Evolutionary conservation across 257 asterid genomes (phyloP).

Genomic region (Thymus quinquecostatus): DNA sequence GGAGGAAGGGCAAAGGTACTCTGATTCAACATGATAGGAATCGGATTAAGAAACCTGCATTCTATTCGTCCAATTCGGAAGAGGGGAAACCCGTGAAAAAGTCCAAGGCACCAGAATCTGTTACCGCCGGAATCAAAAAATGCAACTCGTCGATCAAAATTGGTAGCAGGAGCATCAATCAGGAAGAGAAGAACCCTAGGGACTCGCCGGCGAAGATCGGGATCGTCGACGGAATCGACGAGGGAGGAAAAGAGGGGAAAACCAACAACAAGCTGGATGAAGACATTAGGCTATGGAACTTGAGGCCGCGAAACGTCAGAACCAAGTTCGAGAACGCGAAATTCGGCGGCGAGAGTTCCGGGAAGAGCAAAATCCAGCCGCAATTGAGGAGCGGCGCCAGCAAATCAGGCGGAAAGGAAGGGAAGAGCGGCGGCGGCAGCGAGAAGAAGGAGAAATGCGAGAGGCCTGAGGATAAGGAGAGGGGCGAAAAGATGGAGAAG

Average conservation of each 20-base stretch:
- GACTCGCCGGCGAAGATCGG: neutral
- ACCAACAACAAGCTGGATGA: constrained; percentile 29
- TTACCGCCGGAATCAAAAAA: constrained; percentile 18
- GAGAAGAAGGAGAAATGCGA: constrained; percentile 11
- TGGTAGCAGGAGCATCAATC: constrained; percentile 22
- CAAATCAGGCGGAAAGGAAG: constrained; percentile 15
- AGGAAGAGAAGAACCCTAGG: constrained; percentile 23
- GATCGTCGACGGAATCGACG: neutral
- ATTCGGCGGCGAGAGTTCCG: neutral
- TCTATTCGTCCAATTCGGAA: constrained; percentile 7
- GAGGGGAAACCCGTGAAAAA: constrained; percentile 16
- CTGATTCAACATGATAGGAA: constrained; percentile 28
- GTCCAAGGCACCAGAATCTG: neutral
- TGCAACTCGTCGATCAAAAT: constrained; percentile 48
- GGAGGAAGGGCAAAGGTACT: constrained; percentile 23
- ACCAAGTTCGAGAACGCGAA: constrained; percentile 6
- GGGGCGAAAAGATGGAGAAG: constrained; percentile 36
- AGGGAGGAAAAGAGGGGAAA: constrained; percentile 25
- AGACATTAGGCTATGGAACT: constrained; percentile 56
- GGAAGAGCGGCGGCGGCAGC: constrained; percentile 1
- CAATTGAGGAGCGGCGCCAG: neutral
- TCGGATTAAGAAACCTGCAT: constrained; percentile 21
- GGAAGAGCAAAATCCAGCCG: neutral
- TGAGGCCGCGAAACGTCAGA: constrained; percentile 61
- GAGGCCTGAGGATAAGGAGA: constrained; percentile 15